A percentile compares a stretch with the other conserved stretches of the same genome.
phyloP scores from a whole-genome alignment of 805 yeast genomes.

The Lachancea lanzarotensis region DNA sequence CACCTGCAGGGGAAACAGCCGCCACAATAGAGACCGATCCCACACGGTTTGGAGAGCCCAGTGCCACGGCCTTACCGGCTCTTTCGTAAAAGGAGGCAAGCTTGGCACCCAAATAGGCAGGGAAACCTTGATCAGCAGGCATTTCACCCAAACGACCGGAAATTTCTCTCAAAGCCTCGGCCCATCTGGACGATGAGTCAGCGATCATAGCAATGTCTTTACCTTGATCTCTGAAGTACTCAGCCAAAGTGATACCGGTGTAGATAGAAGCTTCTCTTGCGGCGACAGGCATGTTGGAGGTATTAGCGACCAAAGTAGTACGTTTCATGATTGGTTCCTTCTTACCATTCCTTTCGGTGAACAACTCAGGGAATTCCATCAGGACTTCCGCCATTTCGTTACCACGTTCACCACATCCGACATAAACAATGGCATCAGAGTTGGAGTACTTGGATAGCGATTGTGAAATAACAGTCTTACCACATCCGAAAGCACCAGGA shows the following conservation, averaged over 20 bases:
- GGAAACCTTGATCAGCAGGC: slow-evolving; percentile 99
- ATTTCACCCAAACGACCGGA: slow-evolving; percentile 99
- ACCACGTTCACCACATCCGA: slow-evolving; percentile 95
- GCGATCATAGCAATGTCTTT: slow-evolving; percentile 99
- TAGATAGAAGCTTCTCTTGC: slow-evolving; percentile 99
- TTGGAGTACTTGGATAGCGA: slow-evolving; percentile 94
- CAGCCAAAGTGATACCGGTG: slow-evolving; percentile 98
- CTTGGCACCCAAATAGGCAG: slow-evolving; percentile 98
- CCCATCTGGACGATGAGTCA: slow-evolving; percentile 99
- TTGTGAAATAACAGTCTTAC: slow-evolving; percentile 97
- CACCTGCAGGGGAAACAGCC: slow-evolving; percentile 99
- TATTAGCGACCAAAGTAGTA: slow-evolving; percentile 96
- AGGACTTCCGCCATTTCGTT: slow-evolving; percentile 99
- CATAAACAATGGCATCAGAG: slow-evolving; percentile 93
- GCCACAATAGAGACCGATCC: slow-evolving; percentile 99
- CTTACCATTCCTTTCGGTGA: slow-evolving; percentile 82
- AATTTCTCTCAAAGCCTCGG: slow-evolving; percentile 98
- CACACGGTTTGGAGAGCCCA: slow-evolving; percentile 92
- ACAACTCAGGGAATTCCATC: slow-evolving; percentile 98
- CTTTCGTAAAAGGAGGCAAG: slow-evolving; percentile 98
- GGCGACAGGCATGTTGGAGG: slow-evolving; percentile 99
- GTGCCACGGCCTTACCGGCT: slow-evolving; percentile 93
- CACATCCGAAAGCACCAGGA: slow-evolving; percentile 99
- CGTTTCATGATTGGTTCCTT: slow-evolving; percentile 99
- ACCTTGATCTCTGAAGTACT: slow-evolving; percentile 99